These are phyloP conservation scores for Penicillium sp. DNA, from an alignment of 2,329 filamentous ascomycete genomes.

Conservation along the genomic window DNA sequence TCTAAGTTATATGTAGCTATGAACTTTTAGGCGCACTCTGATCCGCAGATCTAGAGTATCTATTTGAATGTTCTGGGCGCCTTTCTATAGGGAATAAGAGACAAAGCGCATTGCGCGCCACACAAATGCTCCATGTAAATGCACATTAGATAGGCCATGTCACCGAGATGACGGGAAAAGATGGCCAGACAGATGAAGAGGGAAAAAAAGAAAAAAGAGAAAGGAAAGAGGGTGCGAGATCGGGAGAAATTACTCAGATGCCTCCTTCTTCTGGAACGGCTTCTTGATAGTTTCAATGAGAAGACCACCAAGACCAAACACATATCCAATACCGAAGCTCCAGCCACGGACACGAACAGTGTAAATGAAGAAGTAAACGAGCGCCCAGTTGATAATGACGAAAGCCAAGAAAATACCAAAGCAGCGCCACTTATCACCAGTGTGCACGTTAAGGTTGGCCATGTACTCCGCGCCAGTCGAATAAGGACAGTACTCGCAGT, in stretches of 20 bases:
- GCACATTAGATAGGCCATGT: constrained; percentile 12
- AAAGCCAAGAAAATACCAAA: constrained; percentile 73
- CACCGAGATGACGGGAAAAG: constrained; percentile 1
- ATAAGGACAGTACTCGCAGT: constrained; percentile 71
- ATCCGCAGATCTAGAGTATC: background rate
- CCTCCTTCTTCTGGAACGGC: constrained; percentile 24
- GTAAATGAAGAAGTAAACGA: constrained; percentile 77
- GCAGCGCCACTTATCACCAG: constrained; percentile 66
- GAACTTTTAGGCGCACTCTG: background rate
- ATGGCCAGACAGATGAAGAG: constrained; percentile 1
- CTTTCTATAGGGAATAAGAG: background rate
- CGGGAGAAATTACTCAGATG: constrained; percentile 9
- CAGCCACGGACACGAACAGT: constrained; percentile 68
- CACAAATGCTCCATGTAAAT: constrained; percentile 22
- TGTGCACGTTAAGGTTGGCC: constrained; percentile 53
- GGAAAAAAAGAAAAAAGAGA: background rate
- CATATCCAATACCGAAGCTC: constrained; percentile 64
- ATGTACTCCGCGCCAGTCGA: constrained; percentile 66
- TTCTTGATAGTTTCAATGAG: constrained; percentile 33
- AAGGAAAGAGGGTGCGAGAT: background rate
- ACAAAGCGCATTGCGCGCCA: background rate
- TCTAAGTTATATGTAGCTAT: background rate
- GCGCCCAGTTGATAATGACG: constrained; percentile 65
- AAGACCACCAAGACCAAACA: constrained; percentile 53
- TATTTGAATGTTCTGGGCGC: background rate